These are phyloP conservation scores for Lantana camara DNA, from an alignment of 257 asterid genomes.

Conservation along the genomic window DNA sequence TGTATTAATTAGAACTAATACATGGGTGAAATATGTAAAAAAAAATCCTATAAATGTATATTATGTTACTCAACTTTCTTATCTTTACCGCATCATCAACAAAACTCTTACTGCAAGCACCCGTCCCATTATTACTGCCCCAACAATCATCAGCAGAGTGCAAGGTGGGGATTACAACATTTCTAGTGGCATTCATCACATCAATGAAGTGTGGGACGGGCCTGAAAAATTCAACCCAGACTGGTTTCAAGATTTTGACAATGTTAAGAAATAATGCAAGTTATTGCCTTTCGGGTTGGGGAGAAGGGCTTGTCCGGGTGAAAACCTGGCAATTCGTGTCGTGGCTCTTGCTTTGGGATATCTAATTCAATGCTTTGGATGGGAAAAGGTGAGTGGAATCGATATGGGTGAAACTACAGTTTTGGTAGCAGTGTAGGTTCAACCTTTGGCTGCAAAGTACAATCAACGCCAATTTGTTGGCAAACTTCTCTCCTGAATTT, in stretches of 20 bases:
- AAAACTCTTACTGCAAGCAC: constrained; percentile 30
- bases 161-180: neutral
- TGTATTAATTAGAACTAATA: too few relatives aligned
- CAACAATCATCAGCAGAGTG: constrained; percentile 31
- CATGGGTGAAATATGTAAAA: too few relatives aligned
- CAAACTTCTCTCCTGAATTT: constrained; percentile 3
- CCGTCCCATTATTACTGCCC: constrained; percentile 17
- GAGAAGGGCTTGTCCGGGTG: too few relatives aligned
- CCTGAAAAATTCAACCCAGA: constrained; percentile 16
- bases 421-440: constrained; percentile 14
- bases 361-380: constrained; percentile 31
- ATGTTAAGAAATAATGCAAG: too few relatives aligned
- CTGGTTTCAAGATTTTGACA: constrained; percentile 22
- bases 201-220: constrained; percentile 5
- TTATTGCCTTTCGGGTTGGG: too few relatives aligned
- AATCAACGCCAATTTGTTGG: constrained; percentile 6
- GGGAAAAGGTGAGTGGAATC: constrained; percentile 22
- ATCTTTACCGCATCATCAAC: constrained; percentile 23
- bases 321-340: constrained; percentile 22
- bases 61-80: constrained; percentile 10
- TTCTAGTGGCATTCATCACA: constrained; percentile 32
- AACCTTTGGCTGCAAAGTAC: constrained; percentile 28
- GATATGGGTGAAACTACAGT: too few relatives aligned
- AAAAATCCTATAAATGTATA: constrained; percentile 16
- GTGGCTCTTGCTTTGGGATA: constrained; percentile 22